Evolutionary conservation across 768 basidiomycete species (phyloP).

Genomic region (Termitomyces sp.): DNA sequence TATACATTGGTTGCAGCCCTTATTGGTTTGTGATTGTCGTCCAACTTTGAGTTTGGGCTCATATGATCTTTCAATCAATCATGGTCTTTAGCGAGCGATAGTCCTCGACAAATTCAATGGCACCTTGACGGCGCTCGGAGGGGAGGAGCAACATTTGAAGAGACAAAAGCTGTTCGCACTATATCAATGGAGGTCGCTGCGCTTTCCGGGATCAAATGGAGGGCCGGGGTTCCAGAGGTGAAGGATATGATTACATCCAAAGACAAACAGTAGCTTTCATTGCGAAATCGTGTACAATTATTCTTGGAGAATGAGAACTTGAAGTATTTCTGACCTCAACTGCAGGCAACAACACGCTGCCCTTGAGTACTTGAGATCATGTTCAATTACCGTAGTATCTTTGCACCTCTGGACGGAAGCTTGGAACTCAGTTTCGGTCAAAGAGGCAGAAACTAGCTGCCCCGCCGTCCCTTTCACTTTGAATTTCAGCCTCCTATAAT

Average conservation of each 20-base stretch:
- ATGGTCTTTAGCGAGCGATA: conserved; percentile 36
- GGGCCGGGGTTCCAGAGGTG: conserved; percentile 45
- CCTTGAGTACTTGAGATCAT: conserved; percentile 6
- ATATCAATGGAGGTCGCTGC: conserved; percentile 49
- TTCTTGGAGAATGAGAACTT: neutral
- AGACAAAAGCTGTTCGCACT: conserved; percentile 47
- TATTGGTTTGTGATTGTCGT: conserved; percentile 23
- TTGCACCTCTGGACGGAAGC: conserved; percentile 7
- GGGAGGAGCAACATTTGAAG: conserved; percentile 47
- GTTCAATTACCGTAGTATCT: conserved; percentile 4
- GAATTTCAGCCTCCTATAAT: conserved; percentile 11
- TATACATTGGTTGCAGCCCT: conserved; percentile 58
- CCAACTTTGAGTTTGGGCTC: neutral
- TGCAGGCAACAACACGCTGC: conserved; percentile 3
- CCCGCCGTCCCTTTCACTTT: conserved; percentile 3
- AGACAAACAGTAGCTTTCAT: neutral
- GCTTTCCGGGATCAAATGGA: conserved; percentile 48
- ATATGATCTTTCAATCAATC: neutral
- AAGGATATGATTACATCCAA: conserved; percentile 10
- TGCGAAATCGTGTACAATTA: neutral
- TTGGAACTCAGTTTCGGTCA: conserved; percentile 13
- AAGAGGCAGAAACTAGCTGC: conserved; percentile 1
- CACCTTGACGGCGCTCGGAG: conserved; percentile 54
- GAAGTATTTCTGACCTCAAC: neutral
- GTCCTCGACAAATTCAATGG: conserved; percentile 62